These are phyloP conservation scores for Cystobasidium slooffiae DNA, from an alignment of 1,284 basidiomycete genomes.

Conservation along the genomic window DNA sequence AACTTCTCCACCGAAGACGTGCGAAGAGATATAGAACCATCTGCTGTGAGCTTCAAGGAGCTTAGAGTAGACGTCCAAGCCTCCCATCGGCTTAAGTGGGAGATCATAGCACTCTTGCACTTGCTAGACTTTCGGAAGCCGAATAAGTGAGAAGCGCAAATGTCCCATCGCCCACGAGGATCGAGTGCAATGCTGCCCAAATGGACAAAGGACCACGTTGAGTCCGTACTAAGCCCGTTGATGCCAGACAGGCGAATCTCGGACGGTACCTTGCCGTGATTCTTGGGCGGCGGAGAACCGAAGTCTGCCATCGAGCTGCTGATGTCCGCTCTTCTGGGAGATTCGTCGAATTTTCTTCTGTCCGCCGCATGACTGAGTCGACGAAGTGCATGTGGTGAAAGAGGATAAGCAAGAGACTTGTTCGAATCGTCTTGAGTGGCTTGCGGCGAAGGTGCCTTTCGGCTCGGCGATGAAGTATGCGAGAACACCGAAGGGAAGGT, in stretches of 20 bases:
- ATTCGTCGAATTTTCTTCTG: conserved; percentile 23
- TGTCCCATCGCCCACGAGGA: conserved; percentile 6
- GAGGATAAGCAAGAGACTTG: conserved; percentile 30
- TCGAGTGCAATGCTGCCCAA: conserved; percentile 21
- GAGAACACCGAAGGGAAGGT: conserved; percentile 1
- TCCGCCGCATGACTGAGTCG: conserved; percentile 36
- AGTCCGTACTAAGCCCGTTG: neutral
- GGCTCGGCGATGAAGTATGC: conserved; percentile 18
- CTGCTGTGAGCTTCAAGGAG: neutral
- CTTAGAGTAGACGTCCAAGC: conserved; percentile 10
- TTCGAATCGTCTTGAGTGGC: conserved; percentile 12
- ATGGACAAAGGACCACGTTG: conserved; percentile 11
- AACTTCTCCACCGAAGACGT: neutral
- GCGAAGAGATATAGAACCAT: neutral
- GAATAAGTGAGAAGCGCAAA: neutral
- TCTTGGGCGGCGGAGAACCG: conserved; percentile 5
- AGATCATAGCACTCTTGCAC: neutral
- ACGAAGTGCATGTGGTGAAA: conserved; percentile 35
- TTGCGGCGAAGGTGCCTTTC: conserved; percentile 11
- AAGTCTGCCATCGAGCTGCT: neutral
- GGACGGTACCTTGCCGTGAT: neutral
- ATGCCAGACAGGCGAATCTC: neutral
- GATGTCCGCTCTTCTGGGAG: neutral
- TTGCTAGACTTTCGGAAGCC: conserved; percentile 5
- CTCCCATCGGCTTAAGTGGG: conserved; percentile 24